phyloP scores from a whole-genome alignment of 2,329 filamentous ascomycete genomes.

The Blastomyces silverae region DNA sequence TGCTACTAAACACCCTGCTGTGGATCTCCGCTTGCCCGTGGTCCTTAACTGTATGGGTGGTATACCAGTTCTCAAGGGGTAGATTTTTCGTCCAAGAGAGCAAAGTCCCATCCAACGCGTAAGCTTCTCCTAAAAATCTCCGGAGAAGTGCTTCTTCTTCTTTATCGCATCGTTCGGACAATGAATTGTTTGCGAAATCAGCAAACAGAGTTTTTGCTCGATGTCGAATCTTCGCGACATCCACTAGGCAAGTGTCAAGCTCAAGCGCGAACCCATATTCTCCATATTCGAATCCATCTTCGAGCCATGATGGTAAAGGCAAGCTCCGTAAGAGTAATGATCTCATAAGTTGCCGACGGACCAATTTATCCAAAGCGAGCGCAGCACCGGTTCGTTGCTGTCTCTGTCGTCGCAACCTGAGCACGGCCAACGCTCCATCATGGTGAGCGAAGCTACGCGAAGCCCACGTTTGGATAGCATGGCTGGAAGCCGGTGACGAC shows the following conservation, averaged over 20 bases:
- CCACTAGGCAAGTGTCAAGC: conserved; percentile 2
- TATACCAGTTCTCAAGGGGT: conserved; percentile 1
- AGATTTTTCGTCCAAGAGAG: neutral
- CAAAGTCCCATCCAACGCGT: neutral
- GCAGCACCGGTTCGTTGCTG: neutral
- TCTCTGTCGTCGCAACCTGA: conserved; percentile 2
- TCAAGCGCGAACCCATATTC: neutral
- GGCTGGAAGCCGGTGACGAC: neutral
- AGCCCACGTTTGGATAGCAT: neutral
- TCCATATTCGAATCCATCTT: conserved; percentile 9
- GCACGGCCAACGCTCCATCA: conserved; percentile 8
- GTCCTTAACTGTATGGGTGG: neutral
- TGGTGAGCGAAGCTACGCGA: conserved; percentile 10
- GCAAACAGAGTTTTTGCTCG: neutral
- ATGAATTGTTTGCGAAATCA: neutral
- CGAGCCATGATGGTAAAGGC: conserved; percentile 3
- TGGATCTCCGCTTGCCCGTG: neutral
- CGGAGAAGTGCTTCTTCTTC: neutral
- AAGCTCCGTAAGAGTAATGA: conserved; percentile 9
- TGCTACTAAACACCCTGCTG: neutral
- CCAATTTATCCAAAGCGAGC: conserved; percentile 4
- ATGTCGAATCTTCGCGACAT: conserved; percentile 5
- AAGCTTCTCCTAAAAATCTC: neutral
- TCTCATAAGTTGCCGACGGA: conserved; percentile 7
- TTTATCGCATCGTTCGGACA: neutral